These are phyloP conservation scores for Glarea lozoyensis DNA, from an alignment of 495 filamentous ascomycete species.

Conservation along the genomic window DNA sequence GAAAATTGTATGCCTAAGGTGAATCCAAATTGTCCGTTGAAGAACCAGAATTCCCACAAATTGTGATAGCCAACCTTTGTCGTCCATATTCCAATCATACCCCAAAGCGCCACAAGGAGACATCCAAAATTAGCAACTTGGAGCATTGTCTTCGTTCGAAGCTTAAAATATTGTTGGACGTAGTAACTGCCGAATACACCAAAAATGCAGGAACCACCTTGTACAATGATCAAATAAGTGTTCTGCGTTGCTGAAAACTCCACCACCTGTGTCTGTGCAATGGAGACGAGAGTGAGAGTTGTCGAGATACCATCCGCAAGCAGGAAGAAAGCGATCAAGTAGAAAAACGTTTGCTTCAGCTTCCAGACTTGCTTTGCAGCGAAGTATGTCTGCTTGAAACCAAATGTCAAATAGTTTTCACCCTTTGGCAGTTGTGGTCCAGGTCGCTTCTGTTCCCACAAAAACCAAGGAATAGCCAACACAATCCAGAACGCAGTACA, in stretches of 20 bases:
- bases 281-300: conserved; percentile 11
- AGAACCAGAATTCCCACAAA: conserved; percentile 23
- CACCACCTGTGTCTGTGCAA: conserved; percentile 19
- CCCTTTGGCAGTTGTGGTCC: conserved; percentile 15
- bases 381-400: conserved; percentile 18
- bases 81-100: conserved; percentile 21
- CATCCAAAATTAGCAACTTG: conserved; percentile 15
- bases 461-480: conserved; percentile 20
- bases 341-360: conserved; percentile 20
- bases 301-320: conserved; percentile 17
- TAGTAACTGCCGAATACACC: conserved; percentile 14
- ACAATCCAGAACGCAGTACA: conserved; percentile 21
- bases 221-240: conserved; percentile 20
- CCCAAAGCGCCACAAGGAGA: conserved; percentile 15
- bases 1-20: conserved; percentile 16
- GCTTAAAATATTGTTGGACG: conserved; percentile 13
- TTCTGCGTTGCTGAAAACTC: conserved; percentile 18
- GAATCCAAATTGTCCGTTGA: conserved; percentile 13
- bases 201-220: conserved; percentile 11
- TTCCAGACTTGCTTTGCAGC: conserved; percentile 15
- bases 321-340: conserved; percentile 17
- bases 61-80: conserved; percentile 19
- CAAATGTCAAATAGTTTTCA: conserved; percentile 21
- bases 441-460: conserved; percentile 20
- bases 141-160: conserved; percentile 18